Base-by-base conservation (phyloP, 306 rosid genomes). In the Sicyos edulis region DNA sequence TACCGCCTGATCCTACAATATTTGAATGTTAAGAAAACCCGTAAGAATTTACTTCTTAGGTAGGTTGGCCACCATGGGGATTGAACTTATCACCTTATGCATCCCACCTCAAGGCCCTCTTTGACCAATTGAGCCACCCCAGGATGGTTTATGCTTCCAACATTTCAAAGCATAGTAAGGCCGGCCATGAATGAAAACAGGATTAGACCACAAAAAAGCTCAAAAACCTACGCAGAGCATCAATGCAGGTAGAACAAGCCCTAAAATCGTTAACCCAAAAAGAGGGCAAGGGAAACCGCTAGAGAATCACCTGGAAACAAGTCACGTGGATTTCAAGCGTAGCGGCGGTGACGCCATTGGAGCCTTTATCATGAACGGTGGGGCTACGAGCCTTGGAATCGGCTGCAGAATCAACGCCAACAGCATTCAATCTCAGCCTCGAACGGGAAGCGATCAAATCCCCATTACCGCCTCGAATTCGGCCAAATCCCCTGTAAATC, bases 291-390 rank as follows among this genome's bases (percentile, higher is more conserved):
- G 20, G 55, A 68, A 42, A 69, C 15, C 54, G 6, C 29, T 42
- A 76, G n/a, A 71, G 53, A 21, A 69, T 81, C 59, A 93, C 98
- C 98, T 86, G 99, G 73, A 83, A 91, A 73, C 99, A 95, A 49
- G 88, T 82, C 73, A 95, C 88, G 3, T 96, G 95, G 56, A 95
- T 87, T 79, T 95, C 97, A 73, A 79, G 79, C 10, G 78, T 69
- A 11, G 54, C 0, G 64, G 87, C 63, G 77, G 73, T 71, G 80
- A 73, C 68, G 54, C 75, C 78, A 71, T 74, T 11, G 21, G 70
- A 78, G 13, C 76, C 22, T 74, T 69, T 78, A 57, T 54, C 72
- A 32, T 86, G 85, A 6, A 71, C 57, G 84, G 76, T 75, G 87
- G 82, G 81, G n/a, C 80, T 80, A 75, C 82, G 55, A 61, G 72